Base-by-base conservation (phyloP, 2,329 filamentous ascomycete genomes). In the Xylaria sp. region DNA sequence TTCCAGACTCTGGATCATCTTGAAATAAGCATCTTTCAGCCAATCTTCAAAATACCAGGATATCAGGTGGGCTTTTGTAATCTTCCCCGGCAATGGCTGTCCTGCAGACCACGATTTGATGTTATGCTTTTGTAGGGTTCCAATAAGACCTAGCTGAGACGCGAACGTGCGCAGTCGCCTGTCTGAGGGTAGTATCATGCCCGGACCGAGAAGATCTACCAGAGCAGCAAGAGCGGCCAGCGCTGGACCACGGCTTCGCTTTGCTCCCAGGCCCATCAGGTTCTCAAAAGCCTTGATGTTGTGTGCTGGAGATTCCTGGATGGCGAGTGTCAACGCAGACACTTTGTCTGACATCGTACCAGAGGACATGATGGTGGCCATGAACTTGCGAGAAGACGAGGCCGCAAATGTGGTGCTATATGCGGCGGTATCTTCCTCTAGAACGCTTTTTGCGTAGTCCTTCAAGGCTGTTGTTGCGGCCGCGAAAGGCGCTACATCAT, bases 301-400 rank as follows among this genome's bases (percentile, higher is more conserved):
- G 81, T 99, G 96, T 61, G 98, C 84, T 20, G 96, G 96, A 9
- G 97, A 98, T 81, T 99, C 96, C 83, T 99, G 97, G 13, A 98
- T 90, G 65, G 96, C 92, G 74, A 99, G 85, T 4, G 96, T 99
- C 77, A 99, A 85, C 3, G 96, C 97, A 2, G 96, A 99, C 52
- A 98, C 92, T 80, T 98, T 98, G 80, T 99, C 96, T 65, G 94
- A 97, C 75, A 98, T 88, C 10, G 97, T 99, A 85, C 96, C 96
- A 1, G 94, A 97, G 10, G 94, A 86, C 93, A 98, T 98, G 79
- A 99, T 98, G 20, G 94, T 97, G 1, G 94, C 93, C 85, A 98
- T 91, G 84, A 99, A 99, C 80, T 94, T 97, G 81, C 97, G 92
- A 50, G 94, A 95, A 2, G 95, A 96, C 32, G 93, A 94, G 60